These are phyloP conservation scores for Davidsoniella virescens DNA, from an alignment of 2,329 filamentous ascomycete genomes.

Conservation along the genomic window DNA sequence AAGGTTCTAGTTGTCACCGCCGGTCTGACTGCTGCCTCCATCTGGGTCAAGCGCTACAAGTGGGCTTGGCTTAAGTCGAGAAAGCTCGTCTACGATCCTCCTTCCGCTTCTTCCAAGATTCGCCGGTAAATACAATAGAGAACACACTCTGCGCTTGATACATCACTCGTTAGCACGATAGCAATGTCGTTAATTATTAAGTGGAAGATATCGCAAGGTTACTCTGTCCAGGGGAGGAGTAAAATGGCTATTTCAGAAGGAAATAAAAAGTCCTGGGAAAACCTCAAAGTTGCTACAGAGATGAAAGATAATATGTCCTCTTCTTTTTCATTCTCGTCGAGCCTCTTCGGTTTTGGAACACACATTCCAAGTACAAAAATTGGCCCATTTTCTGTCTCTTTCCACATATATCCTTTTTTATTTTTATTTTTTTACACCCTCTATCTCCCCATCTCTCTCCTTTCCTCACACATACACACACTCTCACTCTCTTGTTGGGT, in stretches of 20 bases:
- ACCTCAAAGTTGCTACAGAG: too few species aligned
- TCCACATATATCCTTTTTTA: neutral
- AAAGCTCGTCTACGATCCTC: constrained; percentile 79
- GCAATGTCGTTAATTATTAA: too few species aligned
- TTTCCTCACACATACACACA: neutral
- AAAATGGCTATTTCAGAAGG: too few species aligned
- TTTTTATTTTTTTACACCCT: neutral
- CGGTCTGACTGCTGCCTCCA: constrained; percentile 67
- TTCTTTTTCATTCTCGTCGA: neutral
- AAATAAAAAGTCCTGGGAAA: too few species aligned
- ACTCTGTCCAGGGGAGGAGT: too few species aligned
- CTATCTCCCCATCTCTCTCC: neutral
- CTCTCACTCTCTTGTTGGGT: neutral
- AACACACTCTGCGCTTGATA: neutral
- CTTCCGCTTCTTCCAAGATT: constrained; percentile 33
- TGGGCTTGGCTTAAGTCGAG: constrained; percentile 92
- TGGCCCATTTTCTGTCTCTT: neutral
- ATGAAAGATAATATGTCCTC: neutral
- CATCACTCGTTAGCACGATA: too few species aligned
- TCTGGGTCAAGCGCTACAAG: constrained; percentile 99
- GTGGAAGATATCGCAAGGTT: too few species aligned
- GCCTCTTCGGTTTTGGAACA: neutral
- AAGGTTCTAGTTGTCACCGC: constrained; percentile 76
- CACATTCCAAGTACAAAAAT: neutral
- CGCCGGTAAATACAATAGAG: constrained; percentile 27